Conservation (phyloP, 2,329 filamentous ascomycete species). For the Fusarium secorum region DNA sequence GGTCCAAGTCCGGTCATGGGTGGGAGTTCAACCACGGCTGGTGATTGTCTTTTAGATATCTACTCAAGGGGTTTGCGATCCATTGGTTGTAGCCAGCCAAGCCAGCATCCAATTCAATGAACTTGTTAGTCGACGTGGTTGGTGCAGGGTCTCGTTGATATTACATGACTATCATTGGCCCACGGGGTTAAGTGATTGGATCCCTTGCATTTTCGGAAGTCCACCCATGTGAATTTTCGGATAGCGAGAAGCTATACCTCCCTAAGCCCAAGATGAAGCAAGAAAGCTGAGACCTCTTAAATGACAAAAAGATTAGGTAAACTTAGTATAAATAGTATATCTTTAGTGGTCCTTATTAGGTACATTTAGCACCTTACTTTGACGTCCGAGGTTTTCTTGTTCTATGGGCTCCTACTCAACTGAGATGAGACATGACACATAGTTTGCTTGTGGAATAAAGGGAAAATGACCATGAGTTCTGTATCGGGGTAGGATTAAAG, state of each 20-base stretch:
- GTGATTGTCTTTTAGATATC: not conserved
- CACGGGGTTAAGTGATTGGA: slow-evolving; percentile 34
- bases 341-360: not conserved
- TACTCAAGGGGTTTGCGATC: slow-evolving; percentile 1
- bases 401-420: not conserved
- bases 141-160: not conserved
- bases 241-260: not conserved
- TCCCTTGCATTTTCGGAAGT: slow-evolving; percentile 16
- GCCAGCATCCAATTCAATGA: not conserved
- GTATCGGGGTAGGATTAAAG: not conserved
- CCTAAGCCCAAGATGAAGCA: not conserved
- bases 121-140: not conserved
- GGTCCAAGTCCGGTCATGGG: not conserved
- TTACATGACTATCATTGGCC: slow-evolving; percentile 16
- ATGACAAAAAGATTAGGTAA: not conserved
- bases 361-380: not conserved
- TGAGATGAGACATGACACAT: not conserved
- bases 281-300: not conserved
- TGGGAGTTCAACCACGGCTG: not conserved
- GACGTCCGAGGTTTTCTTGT: not conserved
- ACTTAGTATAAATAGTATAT: not conserved
- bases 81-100: slow-evolving; percentile 11
- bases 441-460: not conserved
- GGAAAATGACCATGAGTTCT: not conserved
- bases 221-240: slow-evolving; percentile 5